A percentile compares a stretch with the other conserved stretches of the same genome.
Conservation (phyloP, 345 rosid genomes). For the Hibiscus tridactylites region DNA sequence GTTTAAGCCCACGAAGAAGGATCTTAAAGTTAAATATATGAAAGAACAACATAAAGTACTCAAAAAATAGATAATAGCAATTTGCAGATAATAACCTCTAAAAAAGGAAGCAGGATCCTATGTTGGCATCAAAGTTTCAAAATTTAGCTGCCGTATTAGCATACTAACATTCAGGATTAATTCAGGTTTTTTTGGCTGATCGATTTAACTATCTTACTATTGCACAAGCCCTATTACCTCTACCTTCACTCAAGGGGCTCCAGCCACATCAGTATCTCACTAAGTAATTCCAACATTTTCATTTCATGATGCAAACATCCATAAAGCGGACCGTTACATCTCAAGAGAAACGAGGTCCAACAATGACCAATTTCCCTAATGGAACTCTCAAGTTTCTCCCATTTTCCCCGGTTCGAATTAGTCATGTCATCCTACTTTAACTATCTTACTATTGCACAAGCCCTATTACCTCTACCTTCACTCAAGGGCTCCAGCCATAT, state of each 20-base stretch:
- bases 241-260: neutral
- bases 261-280: too few relatives aligned
- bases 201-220: neutral
- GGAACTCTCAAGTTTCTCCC: too few relatives aligned
- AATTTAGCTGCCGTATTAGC: neutral
- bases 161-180: neutral
- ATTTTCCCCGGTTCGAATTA: too few relatives aligned
- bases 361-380: too few relatives aligned
- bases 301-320: too few relatives aligned
- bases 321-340: too few relatives aligned
- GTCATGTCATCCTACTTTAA: too few relatives aligned
- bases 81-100: neutral
- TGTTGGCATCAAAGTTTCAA: neutral
- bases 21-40: neutral
- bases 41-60: neutral
- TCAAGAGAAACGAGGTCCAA: too few relatives aligned
- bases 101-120: neutral
- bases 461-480: too few relatives aligned
- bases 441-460: too few relatives aligned
- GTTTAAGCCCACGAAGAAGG: conserved; percentile 12
- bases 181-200: neutral
- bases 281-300: too few relatives aligned
- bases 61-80: neutral
- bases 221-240: neutral
- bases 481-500: neutral